Conservation (phyloP, 352 stramenopile species). For the Phytophthora melonis region DNA sequence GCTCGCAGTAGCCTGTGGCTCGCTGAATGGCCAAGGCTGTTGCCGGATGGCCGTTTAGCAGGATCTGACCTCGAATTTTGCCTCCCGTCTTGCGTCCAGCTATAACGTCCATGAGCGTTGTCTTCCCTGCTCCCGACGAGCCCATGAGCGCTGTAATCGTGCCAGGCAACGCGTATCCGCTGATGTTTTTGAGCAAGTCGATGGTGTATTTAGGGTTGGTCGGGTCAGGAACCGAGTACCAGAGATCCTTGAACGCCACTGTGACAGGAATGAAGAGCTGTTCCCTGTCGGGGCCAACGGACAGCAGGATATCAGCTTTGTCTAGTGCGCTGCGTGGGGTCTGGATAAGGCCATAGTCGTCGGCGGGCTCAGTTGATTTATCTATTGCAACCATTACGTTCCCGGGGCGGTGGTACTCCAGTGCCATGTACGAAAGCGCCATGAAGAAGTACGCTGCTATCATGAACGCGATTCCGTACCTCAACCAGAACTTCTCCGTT, state of each 20-base stretch:
- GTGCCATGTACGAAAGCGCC: constrained; percentile 28
- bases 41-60: constrained; percentile 2
- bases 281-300: constrained; percentile 4
- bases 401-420: constrained; percentile 31
- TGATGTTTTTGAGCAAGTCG: constrained; percentile 29
- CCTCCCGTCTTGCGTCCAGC: constrained; percentile 29
- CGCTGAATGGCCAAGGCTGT: too few species aligned
- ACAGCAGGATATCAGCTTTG: not conserved
- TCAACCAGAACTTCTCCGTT: constrained; percentile 31
- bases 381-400: constrained; percentile 28
- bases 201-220: constrained; percentile 30
- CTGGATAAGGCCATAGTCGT: constrained; percentile 11
- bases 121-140: constrained; percentile 29
- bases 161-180: constrained; percentile 23
- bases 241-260: constrained; percentile 28
- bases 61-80: constrained; percentile 18
- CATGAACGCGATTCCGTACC: constrained; percentile 32
- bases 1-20: too few species aligned
- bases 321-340: constrained; percentile 13
- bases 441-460: constrained; percentile 30
- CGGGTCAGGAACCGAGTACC: constrained; percentile 26
- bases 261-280: constrained; percentile 26
- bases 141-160: constrained; percentile 33
- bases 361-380: not conserved
- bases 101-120: constrained; percentile 33